These are phyloP conservation scores for Plasmodium gonderi DNA, from an alignment of 169 alveolate genomes.

Conservation along the genomic window DNA sequence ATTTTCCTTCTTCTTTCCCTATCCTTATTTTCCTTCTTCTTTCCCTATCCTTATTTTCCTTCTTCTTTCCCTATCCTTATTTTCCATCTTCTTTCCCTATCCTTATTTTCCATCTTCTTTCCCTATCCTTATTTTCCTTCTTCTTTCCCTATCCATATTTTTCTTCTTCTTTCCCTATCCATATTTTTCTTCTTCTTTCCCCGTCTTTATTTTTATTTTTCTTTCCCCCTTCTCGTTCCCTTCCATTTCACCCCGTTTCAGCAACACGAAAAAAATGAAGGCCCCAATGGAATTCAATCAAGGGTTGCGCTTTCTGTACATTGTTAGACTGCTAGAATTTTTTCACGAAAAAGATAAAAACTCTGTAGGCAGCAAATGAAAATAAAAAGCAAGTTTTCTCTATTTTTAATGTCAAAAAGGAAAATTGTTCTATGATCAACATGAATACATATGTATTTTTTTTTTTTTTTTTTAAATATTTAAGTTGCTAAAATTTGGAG, in stretches of 20 bases:
- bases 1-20: not conserved
- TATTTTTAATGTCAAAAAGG: no score
- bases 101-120: not conserved
- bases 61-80: not conserved
- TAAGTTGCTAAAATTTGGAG: not conserved
- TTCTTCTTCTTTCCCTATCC: not conserved
- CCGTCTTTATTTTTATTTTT: no score
- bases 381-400: not conserved
- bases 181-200: no score
- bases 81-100: not conserved
- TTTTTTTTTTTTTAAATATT: not conserved
- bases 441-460: not conserved
- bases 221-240: not conserved
- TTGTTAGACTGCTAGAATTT: slow-evolving; percentile 53
- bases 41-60: not conserved
- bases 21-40: not conserved
- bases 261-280: slow-evolving; percentile 44
- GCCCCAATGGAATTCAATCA: slow-evolving; percentile 47
- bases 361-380: not conserved
- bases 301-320: slow-evolving; percentile 52
- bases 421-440: no score
- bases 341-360: slow-evolving; percentile 4
- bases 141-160: not conserved
- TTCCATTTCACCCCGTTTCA: not conserved
- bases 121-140: not conserved